Base-by-base conservation (phyloP, 352 stramenopile species). In the Phytophthora foliorum region DNA sequence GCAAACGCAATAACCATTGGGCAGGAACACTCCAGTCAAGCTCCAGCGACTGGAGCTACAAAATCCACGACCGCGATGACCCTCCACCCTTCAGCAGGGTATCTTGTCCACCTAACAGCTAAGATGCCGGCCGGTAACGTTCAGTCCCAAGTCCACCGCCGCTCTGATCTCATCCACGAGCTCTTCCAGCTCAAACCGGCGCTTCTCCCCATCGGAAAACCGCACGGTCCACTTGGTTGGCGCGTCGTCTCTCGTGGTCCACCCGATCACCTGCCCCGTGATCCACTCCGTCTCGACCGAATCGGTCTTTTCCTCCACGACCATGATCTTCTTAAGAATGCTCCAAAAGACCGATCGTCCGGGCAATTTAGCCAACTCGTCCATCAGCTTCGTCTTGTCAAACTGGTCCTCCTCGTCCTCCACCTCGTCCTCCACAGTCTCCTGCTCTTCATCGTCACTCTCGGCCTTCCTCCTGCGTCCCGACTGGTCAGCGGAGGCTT, bases 301-400 rank as follows among this genome's bases (percentile, higher is more conserved):
- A 2, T 57, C 34, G n/a, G 17, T 69, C 44, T 70, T 59, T 6
- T 62, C 34, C n/a, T 63, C 44, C 7, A 66, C 32, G 22, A 45
- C 64, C 44, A 31, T 45, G 2, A 34, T 67, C 22, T 53, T 74
- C 53, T 70, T 73, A 14, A 74, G 32, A 22, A 77, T 62, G 13
- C 25, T 74, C 69, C 69, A 77, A 48, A 76, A 63, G 21, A 74
- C 69, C 36, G 69, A 57, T 27, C 69, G 63, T 44, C 56, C 69
- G 5, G 69, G 69, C 1, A 70, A 44, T 17, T 32, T 58, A 4
- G 69, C 42, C 22, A 77, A 67, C 13, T 77, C 63, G 8, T 66
- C 16, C 57, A 74, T 77, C 13, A 77, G 36, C 34, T 66, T 69
- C 19, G 31, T 39, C 42, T 70, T 73, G 32, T 69, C 63, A 51